Base-by-base conservation (phyloP, 2,329 filamentous ascomycete species). In the Alternaria burnsii region DNA sequence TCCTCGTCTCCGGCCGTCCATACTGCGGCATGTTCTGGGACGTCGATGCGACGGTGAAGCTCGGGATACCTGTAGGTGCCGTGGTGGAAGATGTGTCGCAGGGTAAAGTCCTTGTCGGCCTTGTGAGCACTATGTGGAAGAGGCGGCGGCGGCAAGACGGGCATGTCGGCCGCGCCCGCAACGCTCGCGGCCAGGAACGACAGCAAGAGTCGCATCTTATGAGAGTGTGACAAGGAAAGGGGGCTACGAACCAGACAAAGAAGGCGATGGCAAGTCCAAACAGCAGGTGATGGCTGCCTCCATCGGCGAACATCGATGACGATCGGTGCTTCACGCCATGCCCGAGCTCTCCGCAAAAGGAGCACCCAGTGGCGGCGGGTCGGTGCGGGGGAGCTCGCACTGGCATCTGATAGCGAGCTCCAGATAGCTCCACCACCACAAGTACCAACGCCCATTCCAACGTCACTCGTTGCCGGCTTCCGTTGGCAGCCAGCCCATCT, bases 61-160 rank as follows among this genome's bases (percentile, higher is more conserved):
- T 85, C 80, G 3, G 94, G 94, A 69, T 97, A 87, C 68, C 86
- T 65, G 77, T 94, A 87, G 41, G 92, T 91, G 59, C 94, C 94
- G 80, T 97, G 94, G 77, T 97, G 94, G 80, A 92, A 95, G 72
- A 98, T 89, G 79, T 99, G 94, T 71, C 93, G 89, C 58, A 99
- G 86, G 8, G 76, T 68, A 61, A 78, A 77, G 30, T 76, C 71
- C 57, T 67, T 72, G 40, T 69, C 67, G 22, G 66, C 47, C 52
- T 55, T 61, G 65, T 68, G 68, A 20, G 59, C 53, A 53, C 54
- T 66, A 32, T 74, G 68, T 26, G 69, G 62, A 42, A 67, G 58
- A 40, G 72, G 66, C 41, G 70, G 71, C 30, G 69, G 63, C 28
- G 59, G 66, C 22, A 76, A 58, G 14, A 76, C 63, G 57, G 73